phyloP scores from a whole-genome alignment of 1,284 basidiomycete species.

The Takashimella koratensis region DNA sequence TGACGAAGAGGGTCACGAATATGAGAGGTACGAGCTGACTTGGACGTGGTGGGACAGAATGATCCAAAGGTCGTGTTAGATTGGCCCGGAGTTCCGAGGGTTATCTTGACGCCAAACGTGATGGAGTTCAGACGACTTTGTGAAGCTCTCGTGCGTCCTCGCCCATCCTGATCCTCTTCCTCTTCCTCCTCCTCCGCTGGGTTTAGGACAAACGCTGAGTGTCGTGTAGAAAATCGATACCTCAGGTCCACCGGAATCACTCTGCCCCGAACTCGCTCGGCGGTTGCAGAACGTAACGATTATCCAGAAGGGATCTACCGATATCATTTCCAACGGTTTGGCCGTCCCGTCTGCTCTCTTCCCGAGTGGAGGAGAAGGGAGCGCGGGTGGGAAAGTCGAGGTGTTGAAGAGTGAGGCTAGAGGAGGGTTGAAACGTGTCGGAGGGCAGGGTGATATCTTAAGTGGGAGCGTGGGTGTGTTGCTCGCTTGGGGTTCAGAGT shows the following conservation, averaged over 20 bases:
- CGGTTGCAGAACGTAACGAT: constrained; percentile 82
- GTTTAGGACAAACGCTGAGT: no score
- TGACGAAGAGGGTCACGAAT: no score
- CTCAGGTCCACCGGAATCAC: constrained; percentile 50
- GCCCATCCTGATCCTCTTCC: no score
- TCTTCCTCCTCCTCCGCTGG: no score
- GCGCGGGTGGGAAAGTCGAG: constrained; percentile 20
- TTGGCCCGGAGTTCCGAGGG: constrained; percentile 41
- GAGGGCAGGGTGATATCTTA: constrained; percentile 92
- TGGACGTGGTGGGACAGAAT: no score
- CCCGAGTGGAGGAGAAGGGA: constrained; percentile 3
- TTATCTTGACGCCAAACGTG: constrained; percentile 81
- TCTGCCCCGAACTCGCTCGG: constrained; percentile 63
- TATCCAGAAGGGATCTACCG: constrained; percentile 80
- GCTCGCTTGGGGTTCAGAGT: constrained; percentile 91
- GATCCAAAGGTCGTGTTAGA: constrained; percentile 71
- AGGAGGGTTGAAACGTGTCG: constrained; percentile 87
- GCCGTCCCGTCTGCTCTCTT: constrained; percentile 29
- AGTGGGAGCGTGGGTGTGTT: constrained; percentile 82
- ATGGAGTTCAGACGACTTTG: constrained; percentile 87
- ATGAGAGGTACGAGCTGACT: no score
- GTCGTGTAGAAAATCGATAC: constrained; percentile 53
- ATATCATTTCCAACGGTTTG: constrained; percentile 51
- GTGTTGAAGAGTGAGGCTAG: constrained; percentile 63
- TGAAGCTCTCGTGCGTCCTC: constrained; percentile 60